Base-by-base conservation (phyloP, 306 rosid genomes). In the Rosa persica region DNA sequence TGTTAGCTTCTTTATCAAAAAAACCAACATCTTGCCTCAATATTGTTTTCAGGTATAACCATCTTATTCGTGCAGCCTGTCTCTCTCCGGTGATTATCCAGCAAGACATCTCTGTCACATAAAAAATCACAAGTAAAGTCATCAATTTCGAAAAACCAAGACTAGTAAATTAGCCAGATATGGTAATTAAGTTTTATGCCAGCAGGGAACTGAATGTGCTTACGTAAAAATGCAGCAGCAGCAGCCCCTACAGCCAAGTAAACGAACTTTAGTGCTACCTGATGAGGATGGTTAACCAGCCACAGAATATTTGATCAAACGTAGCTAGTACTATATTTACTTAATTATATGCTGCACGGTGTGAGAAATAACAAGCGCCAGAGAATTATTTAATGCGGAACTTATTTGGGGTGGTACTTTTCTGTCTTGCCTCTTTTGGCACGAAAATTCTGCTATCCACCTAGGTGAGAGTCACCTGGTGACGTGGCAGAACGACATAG, bases 71-170 rank as follows among this genome's bases (percentile, higher is more conserved):
- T 44, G 95, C 87, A 58, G 98, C 88, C 60, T 93, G 98, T 81
- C 95, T 89, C 81, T 91, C 95, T 74, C 97, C 95, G 1, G 98
- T 90, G 67, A 91, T 78, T 90, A 93, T 88, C 98, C 98, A 93
- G 52, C 97, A 88, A 12, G 91, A 76, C 82, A 94, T 80, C 85
- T 94, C 97, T 92, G 87, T 22, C 72, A 74, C 73, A 67, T 40
- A 79, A 16, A 19, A 84, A 85, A 71, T 39, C 81, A 23, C 2
- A 55, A 48, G 42, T 46, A 54, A 51, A 16, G 27, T 55, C 49
- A 17, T 66, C 1, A 71, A 34, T 64, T 68, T 80, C 65, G 34
- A 44, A 67, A 12, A 55, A 55, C 13, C 27, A 55, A n/a, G 60
- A 19, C 61, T 58, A 79, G 30, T 38, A 34, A 13, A 25, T 73